Evolutionary conservation across 2,329 filamentous ascomycete genomes (phyloP).

Genomic region (Aspergillus sp.): DNA sequence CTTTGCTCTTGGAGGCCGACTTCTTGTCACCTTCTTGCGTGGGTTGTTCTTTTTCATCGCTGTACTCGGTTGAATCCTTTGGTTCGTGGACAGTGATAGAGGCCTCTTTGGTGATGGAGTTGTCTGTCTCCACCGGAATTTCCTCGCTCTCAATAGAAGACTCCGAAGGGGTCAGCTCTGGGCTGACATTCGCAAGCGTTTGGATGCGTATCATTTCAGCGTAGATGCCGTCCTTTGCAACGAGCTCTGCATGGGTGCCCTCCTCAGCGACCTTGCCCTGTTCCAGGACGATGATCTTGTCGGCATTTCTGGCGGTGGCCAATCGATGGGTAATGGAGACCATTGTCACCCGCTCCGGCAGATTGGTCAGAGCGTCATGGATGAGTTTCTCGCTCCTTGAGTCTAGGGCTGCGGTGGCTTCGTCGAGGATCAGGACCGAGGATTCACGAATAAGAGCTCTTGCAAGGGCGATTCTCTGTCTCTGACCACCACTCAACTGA

Average conservation of each 20-base stretch:
- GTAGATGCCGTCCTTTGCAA: conserved; percentile 37
- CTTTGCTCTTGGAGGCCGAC: too few species aligned
- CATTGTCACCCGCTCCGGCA: conserved; percentile 30
- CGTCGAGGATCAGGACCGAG: conserved; percentile 64
- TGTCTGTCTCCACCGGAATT: too few species aligned
- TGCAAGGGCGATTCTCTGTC: conserved; percentile 88
- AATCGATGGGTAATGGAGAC: conserved; percentile 40
- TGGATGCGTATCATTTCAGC: conserved; percentile 11
- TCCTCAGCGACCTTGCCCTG: conserved; percentile 35
- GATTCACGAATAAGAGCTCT: conserved; percentile 78
- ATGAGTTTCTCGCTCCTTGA: conserved; percentile 37
- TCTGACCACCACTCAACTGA: conserved; percentile 64
- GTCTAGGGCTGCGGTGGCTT: conserved; percentile 39
- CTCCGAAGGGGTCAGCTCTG: not conserved
- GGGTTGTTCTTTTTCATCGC: too few species aligned
- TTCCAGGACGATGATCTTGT: conserved; percentile 41
- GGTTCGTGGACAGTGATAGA: too few species aligned
- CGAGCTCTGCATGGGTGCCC: conserved; percentile 51
- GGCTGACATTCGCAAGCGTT: not conserved
- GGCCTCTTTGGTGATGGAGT: too few species aligned
- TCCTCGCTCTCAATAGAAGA: not conserved
- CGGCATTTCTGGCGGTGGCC: conserved; percentile 36
- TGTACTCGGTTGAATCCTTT: too few species aligned
- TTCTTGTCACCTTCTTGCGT: too few species aligned
- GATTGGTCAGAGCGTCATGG: conserved; percentile 30